Evolutionary conservation across 2,329 filamentous ascomycete species (phyloP), one percentile per base, ranked within the genome.

Genomic region (Diaporthe aspalathi): DNA sequence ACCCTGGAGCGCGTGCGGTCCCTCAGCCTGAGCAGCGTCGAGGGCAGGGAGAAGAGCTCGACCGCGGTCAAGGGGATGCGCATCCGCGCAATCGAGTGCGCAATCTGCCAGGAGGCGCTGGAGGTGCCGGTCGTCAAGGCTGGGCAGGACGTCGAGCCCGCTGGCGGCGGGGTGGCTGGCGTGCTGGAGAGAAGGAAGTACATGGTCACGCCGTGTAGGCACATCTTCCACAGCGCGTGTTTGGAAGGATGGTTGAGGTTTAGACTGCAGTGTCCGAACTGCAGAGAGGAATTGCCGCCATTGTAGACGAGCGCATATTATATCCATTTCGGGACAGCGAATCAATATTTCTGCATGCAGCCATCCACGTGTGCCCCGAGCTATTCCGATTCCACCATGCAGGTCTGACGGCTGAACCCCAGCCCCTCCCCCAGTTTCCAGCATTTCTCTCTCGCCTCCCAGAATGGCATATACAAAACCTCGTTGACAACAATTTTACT

Each of bases 211-310:
- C 96, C 96, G 60, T 99, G 96, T 81, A 86, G 95, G 69, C 96
- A 99, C 83, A 94, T 98, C 62, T 99, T 99, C 80, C 96, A 99
- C 79, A 96, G 91, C 70, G 85, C 88, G 40, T 99, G 96, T 81
- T 83, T 99, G 75, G 95, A 98, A 83, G 94, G 94, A 49, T 98
- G 96, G 96, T 96, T 99, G 93, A 89, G 93, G 79, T 94, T 97
- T 80, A 85, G 95, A 71, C 82, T 99, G 77, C 94, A 97, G 83
- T 99, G 96, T 83, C 96, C 96, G 1, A 98, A 97, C 75, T 98
- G 96, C 82, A 88, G 96, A 76, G 95, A 98, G 83, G 92, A 93
- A 72, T 81, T 98, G 77, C 95, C 95, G 66, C 94, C 95, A 53
- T 82, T 97, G 79, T 98, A 87, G 84, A 12, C 24, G n/a, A 14